phyloP scores from a whole-genome alignment of 768 basidiomycete species.

The Rubroboletus pulcherrimus region DNA sequence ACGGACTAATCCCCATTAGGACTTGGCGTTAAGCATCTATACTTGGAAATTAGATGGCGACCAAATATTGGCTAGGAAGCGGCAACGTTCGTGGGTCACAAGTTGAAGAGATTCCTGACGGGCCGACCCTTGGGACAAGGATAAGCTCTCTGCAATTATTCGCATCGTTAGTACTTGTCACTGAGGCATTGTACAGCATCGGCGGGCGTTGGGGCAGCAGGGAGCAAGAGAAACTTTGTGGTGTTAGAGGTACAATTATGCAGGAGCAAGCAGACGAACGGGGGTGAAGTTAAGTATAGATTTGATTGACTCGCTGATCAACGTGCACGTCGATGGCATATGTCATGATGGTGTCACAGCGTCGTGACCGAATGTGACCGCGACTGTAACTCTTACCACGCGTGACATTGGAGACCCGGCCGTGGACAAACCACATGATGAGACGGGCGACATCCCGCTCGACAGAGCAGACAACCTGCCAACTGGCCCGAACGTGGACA shows the following conservation, averaged over 20 bases:
- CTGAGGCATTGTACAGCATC: background rate
- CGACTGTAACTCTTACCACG: too few species aligned
- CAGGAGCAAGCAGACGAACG: background rate
- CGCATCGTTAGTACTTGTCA: background rate
- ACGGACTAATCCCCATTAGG: background rate
- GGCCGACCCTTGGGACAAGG: background rate
- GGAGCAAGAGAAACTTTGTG: background rate
- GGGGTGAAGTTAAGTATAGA: background rate
- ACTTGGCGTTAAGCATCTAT: background rate
- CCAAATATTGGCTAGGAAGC: conserved; percentile 8
- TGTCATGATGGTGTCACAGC: too few species aligned
- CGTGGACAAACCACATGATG: background rate
- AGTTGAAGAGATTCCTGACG: background rate
- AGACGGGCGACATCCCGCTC: background rate
- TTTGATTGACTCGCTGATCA: background rate
- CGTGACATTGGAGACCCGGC: background rate
- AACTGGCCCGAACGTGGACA: background rate
- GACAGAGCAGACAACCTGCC: background rate
- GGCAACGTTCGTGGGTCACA: conserved; percentile 21
- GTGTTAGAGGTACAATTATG: background rate
- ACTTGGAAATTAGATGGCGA: background rate
- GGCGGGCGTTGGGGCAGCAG: background rate
- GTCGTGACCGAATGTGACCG: too few species aligned
- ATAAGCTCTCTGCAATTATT: background rate
- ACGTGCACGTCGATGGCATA: background rate